Evolutionary conservation across 257 asterid genomes (phyloP), one percentile per base, ranked within the genome.

Genomic region (Capsicum rhomboideum): DNA sequence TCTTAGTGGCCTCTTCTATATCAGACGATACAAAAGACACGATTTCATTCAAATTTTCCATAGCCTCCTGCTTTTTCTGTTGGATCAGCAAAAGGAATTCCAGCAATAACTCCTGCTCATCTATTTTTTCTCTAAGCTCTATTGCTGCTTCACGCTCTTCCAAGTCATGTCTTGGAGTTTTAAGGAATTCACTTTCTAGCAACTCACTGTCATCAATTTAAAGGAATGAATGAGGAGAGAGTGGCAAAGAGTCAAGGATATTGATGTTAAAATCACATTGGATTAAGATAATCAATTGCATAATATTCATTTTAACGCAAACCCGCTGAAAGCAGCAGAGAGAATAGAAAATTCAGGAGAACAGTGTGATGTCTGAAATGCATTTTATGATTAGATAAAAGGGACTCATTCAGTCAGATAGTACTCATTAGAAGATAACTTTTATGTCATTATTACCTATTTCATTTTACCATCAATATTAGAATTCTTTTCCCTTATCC

Each of bases 141-240:
- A 93, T 90, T 11, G 95, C 97, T 55, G 96, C 96, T 89, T 94
- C 95, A 31, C 97, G 96, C 44, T 95, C 97, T 87, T 95, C 94
- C 78, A 95, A 84, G 79, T 90, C 93, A n/a, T 87, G 90, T 89
- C 93, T 93, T 18, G 97, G 97, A 83, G 91, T 94, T 79, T 87
- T 95, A 69, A 97, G 89, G 85, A 97, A 97, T 79, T 93, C 98
- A 86, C 99, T 95, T 91, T 94, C 93, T 94, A 95, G 72, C 88
- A 97, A 86, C 83, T 93, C 99, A 64, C 99, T 97, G 91, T 71
- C 74, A 50, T 78, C 85, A 78, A 83, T 29, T 52, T 21, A 67
- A 64, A 23, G 69, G 59, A 37, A 83, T 21, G 53, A 29, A 79
- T 84, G 83, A 87, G 90, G 83, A 84, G 28, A 66, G 46, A 50